Percentiles rank a stretch among this genome's conserved stretches.
phyloP scores from a whole-genome alignment of 768 basidiomycete species.

The Mrakia gelida region DNA sequence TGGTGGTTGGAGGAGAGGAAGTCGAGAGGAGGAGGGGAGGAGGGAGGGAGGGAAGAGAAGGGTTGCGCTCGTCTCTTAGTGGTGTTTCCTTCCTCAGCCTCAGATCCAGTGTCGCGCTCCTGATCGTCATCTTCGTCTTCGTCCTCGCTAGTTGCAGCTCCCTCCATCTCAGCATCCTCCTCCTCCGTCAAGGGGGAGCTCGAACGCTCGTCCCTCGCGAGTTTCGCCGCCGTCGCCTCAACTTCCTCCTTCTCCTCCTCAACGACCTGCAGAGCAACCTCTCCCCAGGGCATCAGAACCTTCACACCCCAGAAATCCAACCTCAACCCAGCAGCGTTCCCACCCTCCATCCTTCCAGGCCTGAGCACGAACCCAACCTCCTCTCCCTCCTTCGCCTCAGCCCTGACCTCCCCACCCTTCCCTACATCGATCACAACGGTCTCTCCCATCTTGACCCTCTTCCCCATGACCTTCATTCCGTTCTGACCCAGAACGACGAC shows the following conservation, averaged over 20 bases:
- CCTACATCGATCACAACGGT: conserved; percentile 8
- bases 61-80: background rate
- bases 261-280: background rate
- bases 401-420: conserved; percentile 6
- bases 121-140: background rate
- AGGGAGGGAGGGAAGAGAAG: conserved; percentile 9
- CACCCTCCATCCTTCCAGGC: conserved; percentile 4
- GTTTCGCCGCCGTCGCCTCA: background rate
- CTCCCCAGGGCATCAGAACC: conserved; percentile 19
- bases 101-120: background rate
- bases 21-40: background rate
- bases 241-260: background rate
- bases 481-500: conserved; percentile 28
- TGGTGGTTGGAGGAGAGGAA: conserved; percentile 2
- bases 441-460: background rate
- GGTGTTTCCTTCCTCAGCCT: background rate
- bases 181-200: conserved; percentile 18
- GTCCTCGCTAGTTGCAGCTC: background rate
- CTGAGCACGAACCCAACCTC: background rate
- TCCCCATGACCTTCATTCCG: conserved; percentile 26
- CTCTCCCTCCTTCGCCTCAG: background rate
- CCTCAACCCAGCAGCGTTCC: background rate
- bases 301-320: conserved; percentile 27
- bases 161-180: background rate
- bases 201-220: background rate